Evolutionary conservation across 805 yeast genomes (phyloP).

Genomic region (Ogataea paraovalis): DNA sequence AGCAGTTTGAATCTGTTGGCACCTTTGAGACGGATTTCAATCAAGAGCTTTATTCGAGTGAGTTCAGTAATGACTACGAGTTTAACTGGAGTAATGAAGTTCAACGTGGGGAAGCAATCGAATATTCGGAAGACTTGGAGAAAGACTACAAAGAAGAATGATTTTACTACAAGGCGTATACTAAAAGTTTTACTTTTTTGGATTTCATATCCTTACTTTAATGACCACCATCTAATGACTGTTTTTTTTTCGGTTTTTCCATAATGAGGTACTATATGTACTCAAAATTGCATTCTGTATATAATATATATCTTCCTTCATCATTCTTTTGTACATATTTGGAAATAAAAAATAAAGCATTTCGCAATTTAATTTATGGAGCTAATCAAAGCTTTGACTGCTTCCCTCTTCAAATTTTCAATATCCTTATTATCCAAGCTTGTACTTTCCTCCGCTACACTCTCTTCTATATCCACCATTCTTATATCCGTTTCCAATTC

Average conservation of each 20-base stretch:
- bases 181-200: background rate
- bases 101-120: background rate
- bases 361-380: constrained; percentile 2
- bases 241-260: background rate
- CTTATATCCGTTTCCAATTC: background rate
- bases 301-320: background rate
- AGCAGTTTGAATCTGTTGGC: constrained; percentile 20
- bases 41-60: constrained; percentile 5
- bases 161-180: background rate
- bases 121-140: constrained; percentile 3
- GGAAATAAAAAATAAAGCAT: background rate
- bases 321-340: background rate
- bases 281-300: background rate
- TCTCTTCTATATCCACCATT: background rate
- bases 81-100: background rate
- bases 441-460: constrained; percentile 10
- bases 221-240: background rate
- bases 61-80: constrained; percentile 10
- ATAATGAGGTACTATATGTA: background rate
- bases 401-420: constrained; percentile 13
- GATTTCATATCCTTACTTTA: background rate
- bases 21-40: constrained; percentile 19
- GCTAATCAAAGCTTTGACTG: constrained; percentile 10
- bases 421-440: constrained; percentile 9
- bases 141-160: background rate